Base-by-base conservation (phyloP, 371 early-diverging fungal species). In the Quaeritorhiza haematococci region DNA sequence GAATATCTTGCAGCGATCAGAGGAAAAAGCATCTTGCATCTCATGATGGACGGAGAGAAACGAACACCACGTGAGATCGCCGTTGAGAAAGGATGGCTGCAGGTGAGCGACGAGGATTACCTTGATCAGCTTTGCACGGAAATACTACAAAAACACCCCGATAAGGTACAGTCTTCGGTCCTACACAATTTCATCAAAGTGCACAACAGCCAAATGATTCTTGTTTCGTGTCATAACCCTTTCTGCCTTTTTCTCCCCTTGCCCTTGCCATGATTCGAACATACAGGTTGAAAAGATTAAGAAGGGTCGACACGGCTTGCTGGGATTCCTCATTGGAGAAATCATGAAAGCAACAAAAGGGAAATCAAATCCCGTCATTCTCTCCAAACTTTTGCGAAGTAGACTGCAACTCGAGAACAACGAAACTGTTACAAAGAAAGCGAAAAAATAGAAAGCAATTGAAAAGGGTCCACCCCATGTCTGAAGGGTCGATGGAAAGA, bases 241-340 rank as follows among this genome's bases (percentile, higher is more conserved):
- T n/a, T n/a, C n/a, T n/a, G n/a, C n/a, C n/a, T n/a, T n/a, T n/a
- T n/a, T n/a, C n/a, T n/a, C n/a, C n/a, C n/a, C n/a, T n/a, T n/a
- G n/a, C 15, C 51, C 7, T 4, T 21, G 19, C 49, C 28, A 24
- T 3, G 32, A 17, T 35, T 27, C 51, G 10, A 21, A 38, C 26
- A n/a, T 26, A 7, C 58, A 83, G 84, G 76, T 80, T 0, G 64
- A 67, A 1, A 71, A 71, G 23, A 76, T 85, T 32, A 60, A 74
- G 58, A 66, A 68, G 27, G 89, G 87, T 1, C 81, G 85, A 49
- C 58, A 65, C 17, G 76, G 84, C 29, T 41, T 85, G 32, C 70
- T 83, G 26, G 76, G 79, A 45, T 89, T 86, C 76, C 83, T 91
- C 63, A 74, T 88, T 29, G 89, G 89, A 8, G 80, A 85, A 62